Evolutionary conservation across 805 yeast species (phyloP), one percentile per base, ranked within the genome.

Genomic region (Suhomyces kilbournensis): DNA sequence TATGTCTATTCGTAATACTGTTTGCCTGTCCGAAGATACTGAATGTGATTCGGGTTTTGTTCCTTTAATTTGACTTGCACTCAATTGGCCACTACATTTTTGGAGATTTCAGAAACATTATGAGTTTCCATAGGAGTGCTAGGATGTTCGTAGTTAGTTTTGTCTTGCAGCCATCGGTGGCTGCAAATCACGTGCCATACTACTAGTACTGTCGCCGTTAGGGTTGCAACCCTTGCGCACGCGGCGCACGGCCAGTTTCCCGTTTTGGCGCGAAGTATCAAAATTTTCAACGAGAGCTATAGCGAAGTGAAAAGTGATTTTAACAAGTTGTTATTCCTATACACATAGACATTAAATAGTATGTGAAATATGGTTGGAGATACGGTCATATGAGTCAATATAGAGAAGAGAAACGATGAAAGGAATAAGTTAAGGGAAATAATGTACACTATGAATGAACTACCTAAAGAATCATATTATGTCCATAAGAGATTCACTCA

Each of bases 261-360:
- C 20, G 10, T 20, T 35, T 20, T 8, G 48, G 22, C 19, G 30
- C 39, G 14, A 23, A 26, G 25, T 42, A 34, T 28, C 50, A 48
- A 48, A 48, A 40, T 48, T 48, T 48, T 48, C 50, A 40, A 48
- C 28, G 35, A 34, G 32, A 17, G 42, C 48, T n/a, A 20, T 42
- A 42, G 30, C 30, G 28, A 30, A 32, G 32, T 46, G 48, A 46
- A 46, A 46, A 46, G 48, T 46, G 32, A 34, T n/a, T 46, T 46
- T 46, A 30, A 12, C 43, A 22, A 46, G 45, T 46, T 28, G 43
- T 46, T 46, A 44, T 34, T 46, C 40, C 35, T 46, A 23, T 23
- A 42, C 35, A 48, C 46, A 48, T 48, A 48, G 50, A 48, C 44
- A 48, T 40, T 44, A 48, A 48, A 40, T 22, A 48, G 50, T 48